These are phyloP conservation scores for Cymodocea nodosa DNA, from an alignment of 116 monocot species.

Conservation along the genomic window DNA sequence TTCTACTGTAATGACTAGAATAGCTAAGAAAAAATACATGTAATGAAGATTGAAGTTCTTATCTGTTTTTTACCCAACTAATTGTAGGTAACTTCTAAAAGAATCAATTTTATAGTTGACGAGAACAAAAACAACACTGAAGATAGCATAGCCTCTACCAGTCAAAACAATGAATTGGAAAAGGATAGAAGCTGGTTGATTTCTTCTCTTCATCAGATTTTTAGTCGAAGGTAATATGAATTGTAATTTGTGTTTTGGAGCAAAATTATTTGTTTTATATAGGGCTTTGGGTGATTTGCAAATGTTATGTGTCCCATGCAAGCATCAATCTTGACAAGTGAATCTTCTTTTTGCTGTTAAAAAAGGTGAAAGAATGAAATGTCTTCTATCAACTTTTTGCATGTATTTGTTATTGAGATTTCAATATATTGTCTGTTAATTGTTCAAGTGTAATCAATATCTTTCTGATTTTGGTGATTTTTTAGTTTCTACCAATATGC, in stretches of 20 bases:
- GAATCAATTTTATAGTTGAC: constrained; percentile 78
- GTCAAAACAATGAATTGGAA: constrained; percentile 28
- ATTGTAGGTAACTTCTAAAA: constrained; percentile 75
- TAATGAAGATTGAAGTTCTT: neutral
- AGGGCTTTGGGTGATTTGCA: neutral
- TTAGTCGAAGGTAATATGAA: constrained; percentile 56
- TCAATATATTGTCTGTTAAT: too few species aligned
- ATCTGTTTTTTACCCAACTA: neutral
- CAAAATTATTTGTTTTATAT: neutral
- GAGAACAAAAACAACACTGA: constrained; percentile 22
- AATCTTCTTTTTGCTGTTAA: too few species aligned
- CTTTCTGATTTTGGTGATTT: too few species aligned
- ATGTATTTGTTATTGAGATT: too few species aligned
- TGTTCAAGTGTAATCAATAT: too few species aligned
- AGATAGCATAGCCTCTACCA: constrained; percentile 20
- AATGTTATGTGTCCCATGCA: neutral
- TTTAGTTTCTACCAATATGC: too few species aligned
- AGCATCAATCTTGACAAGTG: too few species aligned
- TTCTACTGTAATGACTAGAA: neutral
- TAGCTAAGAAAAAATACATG: neutral
- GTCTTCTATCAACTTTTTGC: too few species aligned
- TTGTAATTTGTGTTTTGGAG: neutral
- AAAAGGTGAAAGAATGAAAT: too few species aligned
- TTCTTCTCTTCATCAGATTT: constrained; percentile 79
- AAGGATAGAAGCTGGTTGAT: constrained; percentile 83